Conservation (phyloP, 1,139 yeast species). For the Arxiozyma slooffiae region DNA sequence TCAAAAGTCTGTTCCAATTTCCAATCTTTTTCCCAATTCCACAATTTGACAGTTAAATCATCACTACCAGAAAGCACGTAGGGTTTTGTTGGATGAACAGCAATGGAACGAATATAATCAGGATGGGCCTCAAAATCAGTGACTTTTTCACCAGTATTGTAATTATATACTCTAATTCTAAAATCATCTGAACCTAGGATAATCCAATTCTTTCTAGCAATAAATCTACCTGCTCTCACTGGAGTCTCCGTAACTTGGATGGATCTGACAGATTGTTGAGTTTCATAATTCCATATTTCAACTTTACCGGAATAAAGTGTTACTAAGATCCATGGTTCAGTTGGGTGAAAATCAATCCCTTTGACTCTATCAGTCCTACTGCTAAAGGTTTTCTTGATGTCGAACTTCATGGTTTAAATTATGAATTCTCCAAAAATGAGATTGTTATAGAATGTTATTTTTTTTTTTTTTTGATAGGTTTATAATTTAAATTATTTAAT, state of each 20-base stretch:
- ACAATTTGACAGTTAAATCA: slow-evolving; percentile 80
- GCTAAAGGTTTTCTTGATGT: slow-evolving; percentile 28
- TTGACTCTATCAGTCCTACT: slow-evolving; percentile 84
- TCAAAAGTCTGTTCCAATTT: slow-evolving; percentile 79
- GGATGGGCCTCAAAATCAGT: slow-evolving; percentile 97
- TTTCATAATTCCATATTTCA: slow-evolving; percentile 90
- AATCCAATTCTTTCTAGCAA: slow-evolving; percentile 96
- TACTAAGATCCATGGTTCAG: slow-evolving; percentile 92
- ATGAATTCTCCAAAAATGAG: slow-evolving; percentile 2
- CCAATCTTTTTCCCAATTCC: slow-evolving; percentile 98
- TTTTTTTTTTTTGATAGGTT: neutral
- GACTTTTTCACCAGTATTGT: slow-evolving; percentile 89
- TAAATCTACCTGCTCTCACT: slow-evolving; percentile 87
- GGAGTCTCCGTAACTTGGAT: slow-evolving; percentile 91
- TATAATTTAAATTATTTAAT: too few relatives aligned
- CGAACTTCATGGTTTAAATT: slow-evolving; percentile 21
- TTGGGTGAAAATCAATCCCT: slow-evolving; percentile 95
- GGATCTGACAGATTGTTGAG: slow-evolving; percentile 53
- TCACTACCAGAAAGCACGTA: slow-evolving; percentile 83
- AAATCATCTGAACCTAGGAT: slow-evolving; percentile 94
- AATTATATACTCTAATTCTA: slow-evolving; percentile 84
- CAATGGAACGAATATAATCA: slow-evolving; percentile 85
- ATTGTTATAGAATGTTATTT: slow-evolving; percentile 1
- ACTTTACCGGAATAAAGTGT: slow-evolving; percentile 73
- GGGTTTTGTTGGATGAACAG: slow-evolving; percentile 91